Base-by-base conservation (phyloP, 768 basidiomycete species). In the Russula dissimulans region DNA sequence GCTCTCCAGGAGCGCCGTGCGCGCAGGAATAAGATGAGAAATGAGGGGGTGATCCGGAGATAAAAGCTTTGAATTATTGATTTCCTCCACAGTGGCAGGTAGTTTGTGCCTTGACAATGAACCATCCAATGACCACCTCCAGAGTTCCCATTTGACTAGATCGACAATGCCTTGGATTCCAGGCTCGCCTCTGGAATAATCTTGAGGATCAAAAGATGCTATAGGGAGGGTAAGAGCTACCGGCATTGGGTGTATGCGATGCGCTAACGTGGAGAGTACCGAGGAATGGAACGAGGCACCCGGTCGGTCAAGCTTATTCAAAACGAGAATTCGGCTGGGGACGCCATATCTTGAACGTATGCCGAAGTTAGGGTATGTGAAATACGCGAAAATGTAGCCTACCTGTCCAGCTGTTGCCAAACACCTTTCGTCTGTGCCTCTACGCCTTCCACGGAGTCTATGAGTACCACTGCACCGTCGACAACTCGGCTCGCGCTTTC, bases 381-480 rank as follows among this genome's bases (percentile, higher is more conserved):
- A 56, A 42, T 32, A 32, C 9, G 38, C 22, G 48, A 42, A 14
- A 36, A n/a, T n/a, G n/a, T 76, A 50, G 60, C 65, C 52, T 36
- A 72, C 92, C 88, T 83, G 71, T 92, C 86, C 66, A 94, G 71
- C 70, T 95, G 91, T 56, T 74, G 76, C 92, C 92, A 94, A 47
- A 95, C 92, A 44, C 88, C 89, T 70, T 84, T 86, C 0, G 92
- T 95, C 69, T 95, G 91, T 11, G 89, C 83, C 71, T 94, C 91
- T 5, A 94, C 91, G 7, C 91, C 91, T 72, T 94, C 91, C 0
- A 95, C 91, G 0, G 91, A 88, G 72, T 95, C 91, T 46, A 95
- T 82, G 36, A 95, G 72, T 34, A 95, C 88, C 32, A 95, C 84
- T 15, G 91, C 91, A 57, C 91, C 92, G 64, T 95, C 91, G 4